A percentile compares a stretch with the other conserved stretches of the same genome.
Evolutionary conservation across 805 yeast genomes (phyloP).

Genomic region (Monosporozyma solicola): DNA sequence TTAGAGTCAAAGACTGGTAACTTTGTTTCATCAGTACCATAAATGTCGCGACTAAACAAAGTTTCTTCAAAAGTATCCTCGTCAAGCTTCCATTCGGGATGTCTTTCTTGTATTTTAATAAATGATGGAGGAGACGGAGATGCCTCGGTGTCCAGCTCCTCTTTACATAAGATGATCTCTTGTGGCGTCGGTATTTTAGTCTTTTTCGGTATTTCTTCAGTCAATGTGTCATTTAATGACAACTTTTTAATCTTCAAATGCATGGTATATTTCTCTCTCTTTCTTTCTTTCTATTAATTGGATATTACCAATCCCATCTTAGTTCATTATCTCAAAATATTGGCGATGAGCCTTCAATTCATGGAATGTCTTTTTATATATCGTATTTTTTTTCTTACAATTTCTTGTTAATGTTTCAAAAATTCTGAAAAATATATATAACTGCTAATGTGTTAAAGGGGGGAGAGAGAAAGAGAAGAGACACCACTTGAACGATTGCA

Average conservation of each 20-base stretch:
- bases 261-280: slow-evolving; percentile 6
- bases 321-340: no score
- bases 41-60: slow-evolving; percentile 49
- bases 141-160: slow-evolving; percentile 51
- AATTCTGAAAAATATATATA: no score
- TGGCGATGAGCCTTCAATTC: no score
- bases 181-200: slow-evolving; percentile 44
- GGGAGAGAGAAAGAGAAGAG: not conserved
- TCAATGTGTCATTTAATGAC: slow-evolving; percentile 18
- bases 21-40: slow-evolving; percentile 33
- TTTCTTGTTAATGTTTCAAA: no score
- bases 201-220: slow-evolving; percentile 4
- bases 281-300: no score
- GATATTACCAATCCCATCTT: no score
- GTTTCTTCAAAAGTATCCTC: slow-evolving; percentile 47
- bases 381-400: no score
- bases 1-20: slow-evolving; percentile 47
- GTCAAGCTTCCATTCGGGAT: slow-evolving; percentile 56
- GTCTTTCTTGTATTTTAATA: slow-evolving; percentile 41
- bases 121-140: slow-evolving; percentile 46
- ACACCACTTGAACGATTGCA: not conserved
- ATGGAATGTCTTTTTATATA: not conserved
- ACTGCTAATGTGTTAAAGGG: no score
- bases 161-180: slow-evolving; percentile 55
- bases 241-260: slow-evolving; percentile 20